Evolutionary conservation across 768 basidiomycete genomes (phyloP).

Genomic region (Leucocoprinus leucothites): DNA sequence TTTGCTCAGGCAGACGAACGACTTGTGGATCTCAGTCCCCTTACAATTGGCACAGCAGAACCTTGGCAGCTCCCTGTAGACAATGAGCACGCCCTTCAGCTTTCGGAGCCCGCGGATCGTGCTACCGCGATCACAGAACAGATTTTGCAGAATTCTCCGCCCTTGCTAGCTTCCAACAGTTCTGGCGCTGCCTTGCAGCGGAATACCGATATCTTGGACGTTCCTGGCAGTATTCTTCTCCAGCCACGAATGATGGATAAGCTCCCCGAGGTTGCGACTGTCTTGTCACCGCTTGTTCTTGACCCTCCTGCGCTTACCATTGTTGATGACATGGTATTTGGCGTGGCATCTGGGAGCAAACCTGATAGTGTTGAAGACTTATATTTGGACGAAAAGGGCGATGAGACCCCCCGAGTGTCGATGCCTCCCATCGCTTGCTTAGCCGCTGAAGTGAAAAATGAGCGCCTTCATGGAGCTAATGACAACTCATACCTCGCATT

Average conservation of each 20-base stretch:
- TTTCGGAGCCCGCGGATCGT: neutral
- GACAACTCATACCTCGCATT: neutral
- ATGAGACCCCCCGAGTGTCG: neutral
- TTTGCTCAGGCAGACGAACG: neutral
- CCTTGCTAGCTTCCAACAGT: neutral
- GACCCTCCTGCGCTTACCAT: neutral
- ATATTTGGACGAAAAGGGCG: neutral
- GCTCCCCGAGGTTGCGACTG: neutral
- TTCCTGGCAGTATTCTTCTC: neutral
- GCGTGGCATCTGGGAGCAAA: neutral
- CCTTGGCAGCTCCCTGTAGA: neutral
- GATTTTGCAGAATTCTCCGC: neutral
- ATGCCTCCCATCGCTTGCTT: neutral
- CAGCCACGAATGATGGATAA: neutral
- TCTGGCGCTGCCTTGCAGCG: neutral
- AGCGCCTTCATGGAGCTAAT: too few species aligned
- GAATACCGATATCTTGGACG: neutral
- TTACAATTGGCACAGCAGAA: neutral
- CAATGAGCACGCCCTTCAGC: neutral
- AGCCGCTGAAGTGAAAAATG: too few species aligned
- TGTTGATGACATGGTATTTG: neutral
- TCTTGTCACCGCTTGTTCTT: slow-evolving; percentile 1
- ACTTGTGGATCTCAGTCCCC: too few species aligned
- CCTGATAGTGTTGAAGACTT: too few species aligned
- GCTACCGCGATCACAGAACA: neutral